phyloP scores from a whole-genome alignment of 768 basidiomycete genomes.

The Phylloporus rhodoxanthus region DNA sequence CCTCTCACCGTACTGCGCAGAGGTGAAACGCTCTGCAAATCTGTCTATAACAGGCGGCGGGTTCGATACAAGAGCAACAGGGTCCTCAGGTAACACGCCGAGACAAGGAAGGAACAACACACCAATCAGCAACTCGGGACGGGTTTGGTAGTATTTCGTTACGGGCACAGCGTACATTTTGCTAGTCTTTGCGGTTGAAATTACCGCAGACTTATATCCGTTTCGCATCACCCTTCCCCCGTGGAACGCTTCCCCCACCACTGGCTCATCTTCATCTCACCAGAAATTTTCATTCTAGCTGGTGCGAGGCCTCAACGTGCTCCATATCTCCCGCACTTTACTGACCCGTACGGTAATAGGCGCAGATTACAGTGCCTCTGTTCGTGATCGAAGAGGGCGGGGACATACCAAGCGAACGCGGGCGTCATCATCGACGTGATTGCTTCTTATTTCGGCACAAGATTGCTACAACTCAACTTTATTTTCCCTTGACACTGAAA shows the following conservation, averaged over 20 bases:
- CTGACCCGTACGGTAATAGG: neutral
- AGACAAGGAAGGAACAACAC: slow-evolving; percentile 15
- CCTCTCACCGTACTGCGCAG: too few species aligned
- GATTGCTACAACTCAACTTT: neutral
- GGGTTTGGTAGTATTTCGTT: too few species aligned
- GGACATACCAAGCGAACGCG: neutral
- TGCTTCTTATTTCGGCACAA: slow-evolving; percentile 2
- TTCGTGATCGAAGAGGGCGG: too few species aligned
- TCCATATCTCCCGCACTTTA: neutral
- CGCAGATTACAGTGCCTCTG: too few species aligned
- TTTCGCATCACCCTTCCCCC: neutral
- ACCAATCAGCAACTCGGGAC: too few species aligned
- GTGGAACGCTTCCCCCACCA: neutral
- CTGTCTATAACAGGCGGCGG: slow-evolving; percentile 1
- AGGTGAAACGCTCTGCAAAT: slow-evolving; percentile 1
- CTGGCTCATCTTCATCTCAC: too few species aligned
- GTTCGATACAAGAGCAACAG: slow-evolving; percentile 6
- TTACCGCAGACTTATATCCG: slow-evolving; percentile 17
- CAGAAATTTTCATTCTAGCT: too few species aligned
- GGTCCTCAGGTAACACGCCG: slow-evolving; percentile 10
- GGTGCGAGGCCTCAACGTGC: neutral
- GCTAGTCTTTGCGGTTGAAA: neutral
- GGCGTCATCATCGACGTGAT: neutral
- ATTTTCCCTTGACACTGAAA: neutral
- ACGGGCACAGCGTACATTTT: slow-evolving; percentile 6